phyloP scores from a whole-genome alignment of 208 protist species.

The Herpetomonas samuelpessoai region DNA sequence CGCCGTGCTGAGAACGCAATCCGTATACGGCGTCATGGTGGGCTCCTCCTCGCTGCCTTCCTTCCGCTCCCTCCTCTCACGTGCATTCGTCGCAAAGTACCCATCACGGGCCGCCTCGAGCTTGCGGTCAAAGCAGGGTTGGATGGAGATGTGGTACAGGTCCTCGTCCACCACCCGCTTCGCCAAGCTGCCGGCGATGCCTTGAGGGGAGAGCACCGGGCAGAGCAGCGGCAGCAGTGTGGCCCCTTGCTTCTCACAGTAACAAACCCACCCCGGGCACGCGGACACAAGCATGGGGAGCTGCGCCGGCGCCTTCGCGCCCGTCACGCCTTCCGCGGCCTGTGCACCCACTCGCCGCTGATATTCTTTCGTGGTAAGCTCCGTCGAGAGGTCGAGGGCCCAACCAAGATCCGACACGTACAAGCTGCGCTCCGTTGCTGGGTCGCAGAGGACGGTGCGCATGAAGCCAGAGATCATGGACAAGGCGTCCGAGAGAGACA shows the following conservation, averaged over 20 bases:
- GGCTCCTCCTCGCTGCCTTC: conserved; percentile 12
- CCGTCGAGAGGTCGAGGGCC: conserved; percentile 68
- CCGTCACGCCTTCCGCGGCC: not conserved
- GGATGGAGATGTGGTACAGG: conserved; percentile 94
- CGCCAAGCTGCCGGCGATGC: conserved; percentile 95
- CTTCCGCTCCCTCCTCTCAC: conserved; percentile 5
- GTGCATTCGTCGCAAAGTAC: conserved; percentile 29
- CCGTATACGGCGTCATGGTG: conserved; percentile 77
- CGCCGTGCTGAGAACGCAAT: conserved; percentile 95
- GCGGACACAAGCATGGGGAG: conserved; percentile 94
- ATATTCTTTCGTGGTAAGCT: conserved; percentile 87
- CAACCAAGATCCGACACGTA: conserved; percentile 83
- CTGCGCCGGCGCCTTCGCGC: conserved; percentile 5
- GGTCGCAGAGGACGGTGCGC: conserved; percentile 16
- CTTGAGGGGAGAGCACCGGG: conserved; percentile 94
- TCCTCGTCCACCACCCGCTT: conserved; percentile 29
- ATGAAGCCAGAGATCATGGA: conserved; percentile 75
- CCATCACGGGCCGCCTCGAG: conserved; percentile 95
- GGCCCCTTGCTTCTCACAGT: conserved; percentile 96
- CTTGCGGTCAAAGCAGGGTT: conserved; percentile 99
- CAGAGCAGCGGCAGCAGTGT: conserved; percentile 93
- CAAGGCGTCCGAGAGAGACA: conserved; percentile 32
- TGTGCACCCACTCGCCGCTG: conserved; percentile 18
- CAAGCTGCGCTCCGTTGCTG: conserved; percentile 4
- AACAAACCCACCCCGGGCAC: conserved; percentile 98